Percentiles rank a stretch among this genome's conserved stretches.
phyloP scores from a whole-genome alignment of 1,139 yeast genomes.

The Magnusiomyces tetraspermus region DNA sequence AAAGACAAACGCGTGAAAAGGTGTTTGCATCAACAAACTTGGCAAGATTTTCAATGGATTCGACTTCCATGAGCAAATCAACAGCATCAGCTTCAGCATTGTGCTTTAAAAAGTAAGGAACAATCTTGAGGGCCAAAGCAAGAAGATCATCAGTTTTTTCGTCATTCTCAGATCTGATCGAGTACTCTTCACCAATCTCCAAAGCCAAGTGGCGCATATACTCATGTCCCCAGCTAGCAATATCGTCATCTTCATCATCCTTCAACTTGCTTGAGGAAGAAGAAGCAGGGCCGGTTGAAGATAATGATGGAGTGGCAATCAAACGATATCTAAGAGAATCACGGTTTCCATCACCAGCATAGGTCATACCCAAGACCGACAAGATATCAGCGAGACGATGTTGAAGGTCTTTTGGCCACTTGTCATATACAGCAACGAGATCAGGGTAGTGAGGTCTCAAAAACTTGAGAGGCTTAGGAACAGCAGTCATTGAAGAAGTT shows the following conservation, averaged over 20 bases:
- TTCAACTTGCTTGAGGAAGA: background rate
- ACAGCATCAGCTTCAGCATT: conserved; percentile 99
- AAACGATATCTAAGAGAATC: conserved; percentile 79
- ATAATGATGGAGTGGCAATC: conserved; percentile 36
- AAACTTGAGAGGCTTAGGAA: conserved; percentile 95
- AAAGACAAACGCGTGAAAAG: conserved; percentile 80
- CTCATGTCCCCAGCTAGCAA: conserved; percentile 96
- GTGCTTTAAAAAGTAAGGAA: conserved; percentile 84
- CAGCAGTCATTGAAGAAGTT: conserved; percentile 98
- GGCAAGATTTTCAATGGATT: conserved; percentile 72
- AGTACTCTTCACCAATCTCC: conserved; percentile 85
- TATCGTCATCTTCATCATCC: conserved; percentile 37
- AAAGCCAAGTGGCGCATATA: conserved; percentile 91
- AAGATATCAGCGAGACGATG: conserved; percentile 67
- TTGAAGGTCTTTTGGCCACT: conserved; percentile 47
- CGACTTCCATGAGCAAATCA: conserved; percentile 82
- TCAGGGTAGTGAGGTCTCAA: conserved; percentile 76
- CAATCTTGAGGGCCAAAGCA: conserved; percentile 63
- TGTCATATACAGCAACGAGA: conserved; percentile 54
- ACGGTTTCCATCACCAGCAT: conserved; percentile 71
- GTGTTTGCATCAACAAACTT: conserved; percentile 79
- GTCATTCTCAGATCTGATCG: conserved; percentile 49
- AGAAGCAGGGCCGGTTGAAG: background rate
- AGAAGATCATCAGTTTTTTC: conserved; percentile 40
- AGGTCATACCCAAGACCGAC: conserved; percentile 93